phyloP scores from a whole-genome alignment of 176 grass and related monocot species.

The Bolboschoenus planiculmis region DNA sequence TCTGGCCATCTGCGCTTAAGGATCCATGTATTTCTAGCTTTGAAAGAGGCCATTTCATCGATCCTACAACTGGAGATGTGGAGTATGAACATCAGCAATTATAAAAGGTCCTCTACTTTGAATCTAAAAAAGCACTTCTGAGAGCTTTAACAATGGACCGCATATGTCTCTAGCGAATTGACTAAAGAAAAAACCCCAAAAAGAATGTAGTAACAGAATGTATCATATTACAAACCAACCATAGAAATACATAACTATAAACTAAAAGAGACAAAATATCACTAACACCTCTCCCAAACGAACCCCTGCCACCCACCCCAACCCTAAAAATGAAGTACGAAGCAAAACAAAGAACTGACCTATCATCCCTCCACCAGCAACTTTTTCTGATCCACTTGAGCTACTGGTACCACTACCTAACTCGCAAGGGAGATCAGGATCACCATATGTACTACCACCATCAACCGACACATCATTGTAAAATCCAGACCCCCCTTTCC shows the following conservation, averaged over 20 bases:
- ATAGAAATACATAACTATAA: neutral
- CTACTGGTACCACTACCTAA: conserved; percentile 85
- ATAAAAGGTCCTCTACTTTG: neutral
- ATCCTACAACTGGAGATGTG: conserved; percentile 64
- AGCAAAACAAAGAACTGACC: conserved; percentile 41
- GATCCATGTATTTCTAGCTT: conserved; percentile 61
- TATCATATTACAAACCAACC: neutral
- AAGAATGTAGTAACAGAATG: neutral
- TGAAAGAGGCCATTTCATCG: conserved; percentile 94
- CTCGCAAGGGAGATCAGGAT: conserved; percentile 92
- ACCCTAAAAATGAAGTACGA: neutral
- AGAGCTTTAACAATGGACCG: neutral
- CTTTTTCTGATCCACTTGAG: conserved; percentile 56
- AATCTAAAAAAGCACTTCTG: neutral
- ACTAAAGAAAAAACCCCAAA: neutral
- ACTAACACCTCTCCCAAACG: neutral
- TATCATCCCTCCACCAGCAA: conserved; percentile 86
- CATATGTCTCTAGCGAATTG: neutral
- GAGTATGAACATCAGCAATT: neutral
- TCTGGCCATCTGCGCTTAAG: conserved; percentile 67
- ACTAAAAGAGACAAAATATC: neutral
- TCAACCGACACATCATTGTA: conserved; percentile 70
- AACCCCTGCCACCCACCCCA: neutral
- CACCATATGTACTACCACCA: conserved; percentile 66
- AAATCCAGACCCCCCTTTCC: conserved; percentile 64